Evolutionary conservation across 129 eudicot species (phyloP), one percentile per base, ranked within the genome.

Genomic region (Arctium lappa): DNA sequence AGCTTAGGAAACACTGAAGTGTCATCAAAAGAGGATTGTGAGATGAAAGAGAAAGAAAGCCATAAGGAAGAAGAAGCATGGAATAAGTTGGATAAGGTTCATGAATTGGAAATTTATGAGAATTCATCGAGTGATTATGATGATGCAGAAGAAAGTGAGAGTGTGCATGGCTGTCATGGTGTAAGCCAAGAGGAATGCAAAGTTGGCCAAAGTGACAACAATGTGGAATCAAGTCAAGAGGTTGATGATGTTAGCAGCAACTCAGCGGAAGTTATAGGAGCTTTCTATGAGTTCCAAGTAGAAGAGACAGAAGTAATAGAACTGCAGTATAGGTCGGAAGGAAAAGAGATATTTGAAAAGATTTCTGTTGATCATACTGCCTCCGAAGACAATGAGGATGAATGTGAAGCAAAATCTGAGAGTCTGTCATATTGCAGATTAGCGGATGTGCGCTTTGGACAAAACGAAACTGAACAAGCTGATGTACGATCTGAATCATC

Each of bases 111-210:
- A 53, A 56, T 5, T 69, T 83, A 33, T 33, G 80, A 75, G 82
- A 81, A 69, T 42, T 79, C 87, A 22, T 84, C 87, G 31, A 81
- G 80, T 48, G 84, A 81, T 42, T 76, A 85, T 80, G 37, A 37
- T 81, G 89, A 86, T 79, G 88, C 84, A 11, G 85, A 86, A 86
- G 93, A 38, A 50, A 88, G 70, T 75, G 89, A 84, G 33, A 79
- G 73, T 29, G 48, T 79, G 69, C 37, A 73, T 39, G 69, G 78
- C 27, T 77, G 83, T 27, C 48, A 48, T 81, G 68, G 69, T 72
- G 77, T 76, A 48, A 34, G n/a, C 33, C 68, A 76, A 76, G 89
- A 87, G 56, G 63, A 85, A 46, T 74, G 83, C 72, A 70, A 40
- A 63, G 29, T 30, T 86, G 85, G 81, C 69, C 56, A 80, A 31